Evolutionary conservation across 805 yeast genomes (phyloP).

Genomic region (Candida insectorum): DNA sequence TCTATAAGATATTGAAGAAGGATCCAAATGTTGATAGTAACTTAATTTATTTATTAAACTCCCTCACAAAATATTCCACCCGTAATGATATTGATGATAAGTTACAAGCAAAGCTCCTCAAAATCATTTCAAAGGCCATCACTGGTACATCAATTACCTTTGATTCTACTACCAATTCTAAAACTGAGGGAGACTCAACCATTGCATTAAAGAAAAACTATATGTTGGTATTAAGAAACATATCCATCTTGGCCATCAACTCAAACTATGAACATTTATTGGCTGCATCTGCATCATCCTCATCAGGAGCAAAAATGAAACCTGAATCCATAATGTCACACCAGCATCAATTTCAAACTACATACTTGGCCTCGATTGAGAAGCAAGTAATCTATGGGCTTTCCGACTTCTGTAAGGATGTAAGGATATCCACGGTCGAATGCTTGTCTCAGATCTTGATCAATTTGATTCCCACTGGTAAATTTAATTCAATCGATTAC

Average conservation of each 20-base stretch:
- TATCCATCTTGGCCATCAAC: constrained; percentile 28
- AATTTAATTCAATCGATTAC: constrained; percentile 33
- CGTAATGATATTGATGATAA: constrained; percentile 40
- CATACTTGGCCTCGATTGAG: constrained; percentile 26
- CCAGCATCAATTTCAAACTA: constrained; percentile 35
- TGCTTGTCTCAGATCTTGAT: constrained; percentile 30
- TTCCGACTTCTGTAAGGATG: constrained; percentile 29
- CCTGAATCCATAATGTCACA: constrained; percentile 40
- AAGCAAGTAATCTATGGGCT: constrained; percentile 28
- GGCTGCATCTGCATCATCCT: constrained; percentile 30
- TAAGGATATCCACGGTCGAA: constrained; percentile 36
- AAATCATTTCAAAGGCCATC: constrained; percentile 28
- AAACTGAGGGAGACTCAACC: constrained; percentile 14
- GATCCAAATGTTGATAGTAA: constrained; percentile 21
- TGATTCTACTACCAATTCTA: constrained; percentile 12
- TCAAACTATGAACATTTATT: constrained; percentile 37
- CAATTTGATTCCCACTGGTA: constrained; percentile 38
- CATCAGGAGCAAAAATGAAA: constrained; percentile 37
- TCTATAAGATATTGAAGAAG: constrained; percentile 39
- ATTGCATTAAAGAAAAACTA: constrained; percentile 29
- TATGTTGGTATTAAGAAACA: constrained; percentile 27
- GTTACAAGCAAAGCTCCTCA: constrained; percentile 31
- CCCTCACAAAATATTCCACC: constrained; percentile 31
- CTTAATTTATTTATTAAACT: constrained; percentile 28
- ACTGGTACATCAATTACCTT: constrained; percentile 16